Evolutionary conservation across 2,329 filamentous ascomycete genomes (phyloP).

Genomic region (Ascochyta pisi): DNA sequence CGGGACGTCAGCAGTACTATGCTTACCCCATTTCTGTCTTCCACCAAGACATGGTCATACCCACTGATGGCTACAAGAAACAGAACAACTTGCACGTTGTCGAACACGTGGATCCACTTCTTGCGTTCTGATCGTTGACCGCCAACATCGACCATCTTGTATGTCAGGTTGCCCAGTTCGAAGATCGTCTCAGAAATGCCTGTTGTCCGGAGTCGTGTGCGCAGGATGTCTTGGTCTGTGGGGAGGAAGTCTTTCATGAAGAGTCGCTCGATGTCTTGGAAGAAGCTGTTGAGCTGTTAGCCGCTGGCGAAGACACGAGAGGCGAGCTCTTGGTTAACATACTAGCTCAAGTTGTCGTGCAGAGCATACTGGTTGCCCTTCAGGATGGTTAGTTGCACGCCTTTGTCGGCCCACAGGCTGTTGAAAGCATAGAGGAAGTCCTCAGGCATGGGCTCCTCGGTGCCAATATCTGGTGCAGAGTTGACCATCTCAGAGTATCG

Average conservation of each 20-base stretch:
- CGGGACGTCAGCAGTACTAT: too few relatives aligned
- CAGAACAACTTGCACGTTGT: slow-evolving; percentile 88
- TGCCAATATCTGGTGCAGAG: slow-evolving; percentile 80
- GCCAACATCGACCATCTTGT: slow-evolving; percentile 96
- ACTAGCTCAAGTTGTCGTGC: slow-evolving; percentile 96
- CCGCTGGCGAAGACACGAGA: not conserved
- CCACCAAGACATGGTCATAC: slow-evolving; percentile 94
- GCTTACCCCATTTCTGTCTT: slow-evolving; percentile 93
- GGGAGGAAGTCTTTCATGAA: slow-evolving; percentile 78
- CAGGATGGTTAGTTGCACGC: slow-evolving; percentile 84
- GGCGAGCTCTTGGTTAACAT: slow-evolving; percentile 45
- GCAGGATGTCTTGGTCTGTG: slow-evolving; percentile 91
- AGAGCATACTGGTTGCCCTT: slow-evolving; percentile 97
- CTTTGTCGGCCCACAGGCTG: slow-evolving; percentile 80
- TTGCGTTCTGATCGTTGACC: slow-evolving; percentile 92
- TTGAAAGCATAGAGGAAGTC: slow-evolving; percentile 84
- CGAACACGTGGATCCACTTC: slow-evolving; percentile 98
- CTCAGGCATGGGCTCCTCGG: slow-evolving; percentile 78
- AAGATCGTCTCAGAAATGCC: slow-evolving; percentile 96
- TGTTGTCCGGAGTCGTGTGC: slow-evolving; percentile 87
- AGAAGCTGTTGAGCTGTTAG: slow-evolving; percentile 69
- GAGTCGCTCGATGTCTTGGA: slow-evolving; percentile 69
- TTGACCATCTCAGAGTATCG: slow-evolving; percentile 79
- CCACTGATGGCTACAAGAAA: slow-evolving; percentile 96
- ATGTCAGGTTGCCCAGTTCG: slow-evolving; percentile 88